Conservation (phyloP, 2,329 filamentous ascomycete genomes). For the Fusarium devonianum region DNA sequence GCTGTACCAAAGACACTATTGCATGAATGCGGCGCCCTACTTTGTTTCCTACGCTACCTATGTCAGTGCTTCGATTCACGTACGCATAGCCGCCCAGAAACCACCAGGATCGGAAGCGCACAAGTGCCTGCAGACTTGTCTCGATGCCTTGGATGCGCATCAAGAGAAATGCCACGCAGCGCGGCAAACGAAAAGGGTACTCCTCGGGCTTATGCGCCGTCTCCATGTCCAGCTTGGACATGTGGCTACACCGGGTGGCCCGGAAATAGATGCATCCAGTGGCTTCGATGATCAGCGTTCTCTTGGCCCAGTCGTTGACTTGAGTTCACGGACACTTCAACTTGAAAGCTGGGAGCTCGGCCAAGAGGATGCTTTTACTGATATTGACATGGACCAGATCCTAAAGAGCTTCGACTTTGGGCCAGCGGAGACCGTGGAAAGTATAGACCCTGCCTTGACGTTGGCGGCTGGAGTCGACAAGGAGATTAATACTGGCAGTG, state of each 20-base stretch:
- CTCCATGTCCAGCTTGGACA: neutral
- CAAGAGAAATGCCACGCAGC: conserved; percentile 45
- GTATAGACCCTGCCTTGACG: too few species aligned
- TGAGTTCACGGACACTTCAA: too few species aligned
- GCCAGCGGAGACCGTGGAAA: too few species aligned
- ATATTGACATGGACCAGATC: conserved; percentile 10
- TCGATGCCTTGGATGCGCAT: conserved; percentile 54
- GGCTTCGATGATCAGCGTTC: too few species aligned
- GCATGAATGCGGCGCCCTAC: conserved; percentile 55
- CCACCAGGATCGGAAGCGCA: conserved; percentile 49
- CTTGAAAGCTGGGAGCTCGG: too few species aligned
- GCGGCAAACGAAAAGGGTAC: conserved; percentile 16
- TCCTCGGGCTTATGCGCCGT: conserved; percentile 5
- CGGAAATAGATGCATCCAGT: too few species aligned
- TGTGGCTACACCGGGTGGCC: too few species aligned
- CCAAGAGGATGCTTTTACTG: neutral
- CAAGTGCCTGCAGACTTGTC: conserved; percentile 49
- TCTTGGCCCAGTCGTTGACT: rapidly evolving
- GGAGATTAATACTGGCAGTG: too few species aligned
- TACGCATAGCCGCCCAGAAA: conserved; percentile 56
- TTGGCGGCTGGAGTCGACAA: too few species aligned
- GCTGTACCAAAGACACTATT: conserved; percentile 52
- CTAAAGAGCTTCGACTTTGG: conserved; percentile 8
- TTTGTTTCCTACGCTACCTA: conserved; percentile 62
- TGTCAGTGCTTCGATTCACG: conserved; percentile 59